phyloP scores from a whole-genome alignment of 2,329 filamentous ascomycete species.

The Grosmannia serpens region DNA sequence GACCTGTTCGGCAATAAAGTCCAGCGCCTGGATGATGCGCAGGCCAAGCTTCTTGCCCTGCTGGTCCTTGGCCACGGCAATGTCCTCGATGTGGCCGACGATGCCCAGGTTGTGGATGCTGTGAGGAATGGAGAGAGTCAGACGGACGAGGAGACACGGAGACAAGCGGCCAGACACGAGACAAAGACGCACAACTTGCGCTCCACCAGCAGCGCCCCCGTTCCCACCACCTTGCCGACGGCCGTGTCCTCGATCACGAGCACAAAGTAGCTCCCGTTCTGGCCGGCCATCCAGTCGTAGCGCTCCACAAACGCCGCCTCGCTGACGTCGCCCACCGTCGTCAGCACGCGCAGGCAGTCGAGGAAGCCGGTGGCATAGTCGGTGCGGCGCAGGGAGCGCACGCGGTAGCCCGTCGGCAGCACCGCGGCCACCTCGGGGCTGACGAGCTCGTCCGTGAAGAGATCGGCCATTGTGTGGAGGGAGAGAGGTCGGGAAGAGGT shows the following conservation, averaged over 20 bases:
- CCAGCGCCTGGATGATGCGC: conserved; percentile 85
- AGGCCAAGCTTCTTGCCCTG: conserved; percentile 95
- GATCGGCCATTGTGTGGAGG: conserved; percentile 28
- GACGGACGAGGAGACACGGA: too few relatives aligned
- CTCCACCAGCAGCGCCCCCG: conserved; percentile 83
- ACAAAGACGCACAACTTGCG: conserved; percentile 66
- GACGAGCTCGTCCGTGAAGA: conserved; percentile 71
- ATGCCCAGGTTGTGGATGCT: conserved; percentile 70
- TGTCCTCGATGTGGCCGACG: conserved; percentile 96
- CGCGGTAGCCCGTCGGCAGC: conserved; percentile 70
- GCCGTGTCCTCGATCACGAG: conserved; percentile 69
- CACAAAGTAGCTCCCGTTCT: conserved; percentile 71
- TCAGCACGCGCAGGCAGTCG: conserved; percentile 82
- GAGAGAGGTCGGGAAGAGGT: not conserved
- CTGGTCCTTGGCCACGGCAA: conserved; percentile 87
- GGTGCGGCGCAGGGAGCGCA: conserved; percentile 65
- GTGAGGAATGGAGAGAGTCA: not conserved
- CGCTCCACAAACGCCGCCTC: conserved; percentile 64
- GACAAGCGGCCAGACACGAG: not conserved
- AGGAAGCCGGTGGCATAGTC: conserved; percentile 81
- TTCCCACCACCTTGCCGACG: conserved; percentile 63
- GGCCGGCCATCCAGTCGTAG: conserved; percentile 68
- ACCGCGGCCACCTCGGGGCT: conserved; percentile 59
- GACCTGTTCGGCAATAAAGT: conserved; percentile 74
- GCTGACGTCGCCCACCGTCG: conserved; percentile 79